A percentile compares a stretch with the other conserved stretches of the same genome.
phyloP scores from a whole-genome alignment of 257 asterid species.

The Thymus mandschuricus region DNA sequence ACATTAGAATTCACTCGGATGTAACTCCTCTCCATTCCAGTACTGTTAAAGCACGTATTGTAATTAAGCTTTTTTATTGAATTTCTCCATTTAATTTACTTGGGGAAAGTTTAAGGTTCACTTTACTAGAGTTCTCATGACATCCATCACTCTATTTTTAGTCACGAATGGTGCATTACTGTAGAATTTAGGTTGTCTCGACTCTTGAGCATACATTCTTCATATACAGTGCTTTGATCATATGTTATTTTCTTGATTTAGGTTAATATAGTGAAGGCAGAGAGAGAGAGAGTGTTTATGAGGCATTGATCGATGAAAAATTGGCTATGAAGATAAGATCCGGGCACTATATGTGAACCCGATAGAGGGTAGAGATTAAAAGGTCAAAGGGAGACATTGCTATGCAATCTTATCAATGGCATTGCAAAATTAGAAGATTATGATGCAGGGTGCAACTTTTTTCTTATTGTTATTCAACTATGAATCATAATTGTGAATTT shows the following conservation, averaged over 20 bases:
- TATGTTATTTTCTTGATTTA: slow-evolving; percentile 26
- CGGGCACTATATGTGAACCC: slow-evolving; percentile 72
- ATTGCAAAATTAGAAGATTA: too few relatives aligned
- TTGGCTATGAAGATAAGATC: slow-evolving; percentile 90
- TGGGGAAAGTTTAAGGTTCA: slow-evolving; percentile 11
- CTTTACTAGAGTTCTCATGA: slow-evolving; percentile 3
- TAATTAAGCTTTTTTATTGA: slow-evolving; percentile 47
- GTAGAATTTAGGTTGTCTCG: not conserved
- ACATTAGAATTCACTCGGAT: too few relatives aligned
- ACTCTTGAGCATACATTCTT: not conserved
- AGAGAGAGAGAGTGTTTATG: slow-evolving; percentile 91
- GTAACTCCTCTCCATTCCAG: slow-evolving; percentile 66
- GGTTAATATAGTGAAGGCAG: slow-evolving; percentile 79
- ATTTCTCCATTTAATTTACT: not conserved
- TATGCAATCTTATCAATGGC: not conserved
- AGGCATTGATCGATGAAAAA: slow-evolving; percentile 78
- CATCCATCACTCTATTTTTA: too few relatives aligned
- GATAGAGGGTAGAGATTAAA: slow-evolving; percentile 73
- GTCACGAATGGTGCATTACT: not conserved
- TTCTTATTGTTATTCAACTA: too few relatives aligned
- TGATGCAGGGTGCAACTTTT: too few relatives aligned
- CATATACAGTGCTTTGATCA: slow-evolving; percentile 1
- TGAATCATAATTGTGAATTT: too few relatives aligned
- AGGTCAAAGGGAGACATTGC: slow-evolving; percentile 14
- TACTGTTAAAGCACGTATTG: slow-evolving; percentile 69